Evolutionary conservation across 78 protist genomes (phyloP).

Genomic region (Dictyostelium discoideum): DNA sequence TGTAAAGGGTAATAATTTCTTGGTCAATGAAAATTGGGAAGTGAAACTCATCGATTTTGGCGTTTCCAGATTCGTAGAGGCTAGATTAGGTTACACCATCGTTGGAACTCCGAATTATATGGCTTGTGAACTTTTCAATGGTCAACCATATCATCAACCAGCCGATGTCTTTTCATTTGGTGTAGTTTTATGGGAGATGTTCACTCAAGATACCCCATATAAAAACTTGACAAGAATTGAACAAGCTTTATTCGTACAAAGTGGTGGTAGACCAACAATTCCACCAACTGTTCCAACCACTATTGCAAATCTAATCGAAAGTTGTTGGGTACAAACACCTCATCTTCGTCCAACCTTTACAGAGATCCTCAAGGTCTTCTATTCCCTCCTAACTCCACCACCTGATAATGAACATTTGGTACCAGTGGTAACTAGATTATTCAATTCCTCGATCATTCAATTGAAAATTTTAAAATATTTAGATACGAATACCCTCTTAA

Average conservation of each 20-base stretch:
- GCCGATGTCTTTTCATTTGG: slow-evolving; percentile 80
- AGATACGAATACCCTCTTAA: not conserved
- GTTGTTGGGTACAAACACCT: slow-evolving; percentile 45
- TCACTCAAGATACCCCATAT: slow-evolving; percentile 61
- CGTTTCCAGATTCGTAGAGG: slow-evolving; percentile 2
- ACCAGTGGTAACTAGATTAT: not conserved
- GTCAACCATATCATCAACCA: slow-evolving; percentile 42
- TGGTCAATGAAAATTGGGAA: slow-evolving; percentile 38
- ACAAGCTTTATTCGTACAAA: slow-evolving; percentile 12
- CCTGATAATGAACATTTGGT: not conserved
- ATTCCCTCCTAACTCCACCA: not conserved
- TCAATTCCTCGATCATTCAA: not conserved
- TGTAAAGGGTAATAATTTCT: slow-evolving; percentile 48
- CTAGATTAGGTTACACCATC: slow-evolving; percentile 14
- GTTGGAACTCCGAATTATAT: slow-evolving; percentile 69
- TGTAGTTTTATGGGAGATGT: slow-evolving; percentile 67
- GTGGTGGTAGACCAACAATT: slow-evolving; percentile 54
- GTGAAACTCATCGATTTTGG: slow-evolving; percentile 73
- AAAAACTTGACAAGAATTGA: not conserved
- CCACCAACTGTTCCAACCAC: slow-evolving; percentile 22
- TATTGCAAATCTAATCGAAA: slow-evolving; percentile 4
- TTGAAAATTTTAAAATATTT: not conserved
- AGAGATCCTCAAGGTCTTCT: not conserved
- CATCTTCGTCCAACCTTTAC: slow-evolving; percentile 27
- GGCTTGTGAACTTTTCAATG: slow-evolving; percentile 68